Evolutionary conservation across 2,329 filamentous ascomycete genomes (phyloP), one percentile per base, ranked within the genome.

Genomic region (Aspergillus fischeri): DNA sequence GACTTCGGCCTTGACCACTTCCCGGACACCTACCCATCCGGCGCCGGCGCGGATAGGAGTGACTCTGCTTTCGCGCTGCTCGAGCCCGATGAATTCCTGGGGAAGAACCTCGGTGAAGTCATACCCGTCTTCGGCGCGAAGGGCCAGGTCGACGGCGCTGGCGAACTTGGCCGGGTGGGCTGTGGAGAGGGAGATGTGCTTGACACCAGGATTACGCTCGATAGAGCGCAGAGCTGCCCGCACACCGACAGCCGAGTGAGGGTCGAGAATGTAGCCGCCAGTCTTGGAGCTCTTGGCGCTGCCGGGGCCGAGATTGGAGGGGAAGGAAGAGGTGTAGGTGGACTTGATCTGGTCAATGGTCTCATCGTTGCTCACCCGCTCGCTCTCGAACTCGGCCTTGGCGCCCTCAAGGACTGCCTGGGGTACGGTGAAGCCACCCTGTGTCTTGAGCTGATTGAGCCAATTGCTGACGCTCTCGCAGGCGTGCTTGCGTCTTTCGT

Each of bases 161-260:
- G 89, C 86, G 70, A 99, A 99, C 75, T 99, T 99, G 60, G 93
- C 94, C 0, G 94, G 93, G 75, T 99, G 94, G 2, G 94, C 94
- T 1, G 94, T 99, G 1, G 92, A 90, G 2, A 99, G 84, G 1
- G 91, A 87, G 67, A 99, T 89, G 73, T 96, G 89, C 53, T 87
- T 77, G 17, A 78, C 78, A 2, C 75, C 71, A 1, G 79, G 73
- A 47, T 80, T 72, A 0, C 85, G 80, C 47, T 78, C 71, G 35
- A 90, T 81, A 2, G 90, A 92, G 57, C 92, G 83, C 54, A 86
- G 72, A 0, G 92, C 83, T 0, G 91, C 92, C 20, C 88, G 82
- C 42, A 97, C 83, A 55, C 92, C 94, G 49, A 99, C 89, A 1
- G 94, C 91, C 0, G 91, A 87, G 78, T 99, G 94, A 1, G 94